Evolutionary conservation across 129 eudicot species (phyloP), one percentile per base, ranked within the genome.

Genomic region (Lactuca saligna): DNA sequence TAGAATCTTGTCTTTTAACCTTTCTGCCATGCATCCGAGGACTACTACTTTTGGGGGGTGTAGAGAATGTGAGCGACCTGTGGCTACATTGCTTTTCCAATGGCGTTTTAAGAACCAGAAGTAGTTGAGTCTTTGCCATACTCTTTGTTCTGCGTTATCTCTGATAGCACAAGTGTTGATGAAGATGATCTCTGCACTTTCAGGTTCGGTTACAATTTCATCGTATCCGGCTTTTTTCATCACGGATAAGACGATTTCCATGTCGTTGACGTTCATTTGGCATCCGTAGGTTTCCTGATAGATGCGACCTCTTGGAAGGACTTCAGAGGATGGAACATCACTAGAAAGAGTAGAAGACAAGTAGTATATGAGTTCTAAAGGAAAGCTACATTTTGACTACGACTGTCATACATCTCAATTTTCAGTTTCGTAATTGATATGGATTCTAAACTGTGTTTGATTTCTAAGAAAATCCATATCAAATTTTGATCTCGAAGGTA

Each of bases 241-340:
- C 78, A 94, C 86, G 37, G 99, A 84, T 44, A 94, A 71, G 63
- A 94, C 97, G 54, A 94, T 89, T 79, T 94, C 99, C 99, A 94
- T 94, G 66, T 94, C 99, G 37, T 89, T 94, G 76, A 94, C 91
- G 62, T 94, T 94, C 99, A 94, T 94, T 68, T 94, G 99, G 67
- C 99, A 94, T 42, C 99, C 99, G 73, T 89, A 94, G 17, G 99
- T 94, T 84, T 94, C 99, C 71, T 94, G 99, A 82, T 89, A 94
- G 61, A 94, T 83, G 35, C 99, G 99, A 16, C 89, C 95, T 85
- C 70, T 83, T 29, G 92, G 95, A 71, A 74, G 85, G 63, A 69
- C 87, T 31, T 83, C 91, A 64, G 88, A 54, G 53, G 56, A 70
- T 39, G 70, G 39, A 50, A 35, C 31, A 48, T 82, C 60, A 77